These are phyloP conservation scores for Micromonas pusilla DNA, from an alignment of 139 green algal species.

Conservation along the genomic window DNA sequence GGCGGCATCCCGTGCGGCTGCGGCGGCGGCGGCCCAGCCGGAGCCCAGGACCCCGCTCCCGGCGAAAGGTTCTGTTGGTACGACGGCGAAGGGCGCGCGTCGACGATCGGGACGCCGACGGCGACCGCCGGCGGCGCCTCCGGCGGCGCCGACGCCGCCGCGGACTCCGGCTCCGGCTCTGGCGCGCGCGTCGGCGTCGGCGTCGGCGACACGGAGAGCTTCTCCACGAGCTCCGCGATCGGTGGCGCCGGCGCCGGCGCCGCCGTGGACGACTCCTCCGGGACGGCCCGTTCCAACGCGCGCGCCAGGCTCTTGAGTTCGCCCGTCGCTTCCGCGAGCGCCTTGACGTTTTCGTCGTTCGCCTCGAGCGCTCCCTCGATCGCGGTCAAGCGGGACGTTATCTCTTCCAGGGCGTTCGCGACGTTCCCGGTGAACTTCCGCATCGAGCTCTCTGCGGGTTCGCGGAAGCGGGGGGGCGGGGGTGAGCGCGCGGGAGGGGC, in stretches of 20 bases:
- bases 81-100: too few relatives aligned
- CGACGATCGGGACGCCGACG: not conserved
- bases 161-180: too few relatives aligned
- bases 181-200: too few relatives aligned
- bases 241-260: too few relatives aligned
- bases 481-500: not conserved
- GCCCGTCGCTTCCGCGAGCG: not conserved
- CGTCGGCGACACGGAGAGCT: not conserved
- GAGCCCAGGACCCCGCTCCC: not conserved
- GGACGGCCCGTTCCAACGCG: too few relatives aligned
- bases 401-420: not conserved
- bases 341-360: not conserved
- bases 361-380: not conserved
- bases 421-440: not conserved
- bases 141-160: too few relatives aligned
- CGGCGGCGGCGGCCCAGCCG: not conserved
- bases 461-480: too few relatives aligned
- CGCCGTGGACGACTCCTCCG: not conserved
- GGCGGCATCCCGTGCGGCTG: conserved; percentile 5
- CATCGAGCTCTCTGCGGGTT: not conserved
- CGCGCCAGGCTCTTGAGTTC: not conserved
- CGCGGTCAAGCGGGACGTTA: not conserved
- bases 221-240: not conserved
- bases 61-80: not conserved
- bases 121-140: not conserved